Evolutionary conservation across 176 grass and related monocot species (phyloP), one percentile per base, ranked within the genome.

Genomic region (Bolboschoenus planiculmis): DNA sequence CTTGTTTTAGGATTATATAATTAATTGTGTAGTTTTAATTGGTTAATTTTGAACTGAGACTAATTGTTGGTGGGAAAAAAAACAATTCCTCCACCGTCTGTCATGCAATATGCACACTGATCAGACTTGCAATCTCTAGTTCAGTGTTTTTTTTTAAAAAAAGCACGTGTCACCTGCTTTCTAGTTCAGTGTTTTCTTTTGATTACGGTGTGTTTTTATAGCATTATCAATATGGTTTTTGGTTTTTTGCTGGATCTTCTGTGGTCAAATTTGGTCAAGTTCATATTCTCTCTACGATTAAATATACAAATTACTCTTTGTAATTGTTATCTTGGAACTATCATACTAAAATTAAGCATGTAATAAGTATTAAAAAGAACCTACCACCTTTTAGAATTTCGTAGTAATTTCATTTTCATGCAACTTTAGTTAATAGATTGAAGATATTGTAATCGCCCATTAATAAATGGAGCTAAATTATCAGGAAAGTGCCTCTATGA

Each of bases 1-100:
- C 24, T 48, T 82, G 23, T 33, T n/a, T 34, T 65, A 60, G 37
- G 57, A 23, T 80, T n/a, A 56, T 80, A 80, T 80, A 80, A 80
- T 56, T 59, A 80, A 80, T 56, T 58, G 78, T 80, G 33, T 80
- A 80, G 36, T 26, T 82, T 48, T 62, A 75, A 50, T 75, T 75
- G 43, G 71, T 75, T 74, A 74, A 74, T 48, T n/a, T 74, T 48
- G 70, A 15, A 74, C 34, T 40, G 7, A 27, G 70, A 46, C 23
- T 74, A 74, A 74, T 58, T 30, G 35, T 63, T 63, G 79, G 79
- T 63, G 34, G 79, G 56, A 46, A 48, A 20, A 64, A 60, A 61
- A 58, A 81, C 26, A 60, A 21, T 64, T 56, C 36, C 21, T 40
- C 79, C 79, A 64, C 21, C n/a, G 8, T 56, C 75, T 80, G 54